phyloP scores from a whole-genome alignment of 2,329 filamentous ascomycete species.

The Ophiostoma sp. region DNA sequence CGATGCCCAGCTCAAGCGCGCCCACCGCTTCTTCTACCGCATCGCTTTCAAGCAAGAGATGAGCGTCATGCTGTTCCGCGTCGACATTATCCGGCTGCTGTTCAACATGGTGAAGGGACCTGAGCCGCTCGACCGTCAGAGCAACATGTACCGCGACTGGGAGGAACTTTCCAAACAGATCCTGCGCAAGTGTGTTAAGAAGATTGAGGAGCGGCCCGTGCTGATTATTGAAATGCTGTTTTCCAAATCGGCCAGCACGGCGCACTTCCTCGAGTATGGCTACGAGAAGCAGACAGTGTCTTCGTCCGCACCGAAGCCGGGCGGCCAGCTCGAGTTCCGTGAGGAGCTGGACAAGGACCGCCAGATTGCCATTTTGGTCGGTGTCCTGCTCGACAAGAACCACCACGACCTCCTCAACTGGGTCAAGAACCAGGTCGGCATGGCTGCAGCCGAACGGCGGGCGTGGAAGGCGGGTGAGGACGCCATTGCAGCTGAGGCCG shows the following conservation, averaged over 20 bases:
- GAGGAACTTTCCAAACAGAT: constrained; percentile 85
- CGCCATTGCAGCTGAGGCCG: constrained; percentile 33
- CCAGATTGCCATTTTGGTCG: constrained; percentile 77
- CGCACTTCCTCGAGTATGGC: constrained; percentile 87
- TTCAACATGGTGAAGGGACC: constrained; percentile 91
- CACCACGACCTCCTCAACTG: constrained; percentile 76
- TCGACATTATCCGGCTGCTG: constrained; percentile 87
- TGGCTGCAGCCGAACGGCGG: constrained; percentile 70
- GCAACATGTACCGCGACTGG: constrained; percentile 80
- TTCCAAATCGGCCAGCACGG: constrained; percentile 80
- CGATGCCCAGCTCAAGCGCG: constrained; percentile 79
- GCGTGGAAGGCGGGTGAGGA: constrained; percentile 64
- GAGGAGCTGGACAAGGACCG: constrained; percentile 62
- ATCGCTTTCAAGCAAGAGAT: constrained; percentile 94
- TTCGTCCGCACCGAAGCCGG: constrained; percentile 64
- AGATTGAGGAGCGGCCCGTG: constrained; percentile 81
- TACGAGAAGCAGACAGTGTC: constrained; percentile 73
- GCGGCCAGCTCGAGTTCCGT: constrained; percentile 81
- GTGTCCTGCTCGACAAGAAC: constrained; percentile 76
- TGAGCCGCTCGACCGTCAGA: constrained; percentile 67
- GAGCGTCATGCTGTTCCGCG: constrained; percentile 81
- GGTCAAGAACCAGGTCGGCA: constrained; percentile 70
- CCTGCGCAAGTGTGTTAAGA: constrained; percentile 76
- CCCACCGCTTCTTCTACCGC: constrained; percentile 91
- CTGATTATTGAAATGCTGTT: constrained; percentile 91